A percentile compares a stretch with the other conserved stretches of the same genome.
These are phyloP conservation scores for Debaryomyces subglobosus DNA, from an alignment of 1,139 yeast species.

Conservation along the genomic window DNA sequence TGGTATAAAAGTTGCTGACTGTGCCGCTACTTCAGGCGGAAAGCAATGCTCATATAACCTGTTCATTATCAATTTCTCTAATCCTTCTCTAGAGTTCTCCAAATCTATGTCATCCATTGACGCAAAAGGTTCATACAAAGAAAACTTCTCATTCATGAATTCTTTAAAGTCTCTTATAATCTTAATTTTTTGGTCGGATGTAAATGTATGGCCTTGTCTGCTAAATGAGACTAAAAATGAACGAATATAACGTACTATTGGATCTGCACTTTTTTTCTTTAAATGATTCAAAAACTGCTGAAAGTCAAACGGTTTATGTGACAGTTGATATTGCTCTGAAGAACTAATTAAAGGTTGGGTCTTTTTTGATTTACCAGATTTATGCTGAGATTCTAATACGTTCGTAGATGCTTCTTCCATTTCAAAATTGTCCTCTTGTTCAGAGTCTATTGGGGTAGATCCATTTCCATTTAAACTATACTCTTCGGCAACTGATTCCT, in stretches of 20 bases:
- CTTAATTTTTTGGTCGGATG: slow-evolving; percentile 75
- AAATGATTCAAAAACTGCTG: slow-evolving; percentile 76
- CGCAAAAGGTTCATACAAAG: slow-evolving; percentile 72
- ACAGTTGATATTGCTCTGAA: slow-evolving; percentile 39
- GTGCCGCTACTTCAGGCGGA: slow-evolving; percentile 67
- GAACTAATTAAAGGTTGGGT: slow-evolving; percentile 20
- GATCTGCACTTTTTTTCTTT: slow-evolving; percentile 79
- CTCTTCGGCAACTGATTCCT: slow-evolving; percentile 19
- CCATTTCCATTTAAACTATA: slow-evolving; percentile 11
- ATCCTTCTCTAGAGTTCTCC: slow-evolving; percentile 83
- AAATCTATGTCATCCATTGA: slow-evolving; percentile 60
- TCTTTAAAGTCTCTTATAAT: slow-evolving; percentile 71
- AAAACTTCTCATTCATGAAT: slow-evolving; percentile 71
- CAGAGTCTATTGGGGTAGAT: background rate
- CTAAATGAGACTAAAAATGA: slow-evolving; percentile 78
- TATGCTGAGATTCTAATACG: background rate
- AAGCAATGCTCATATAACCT: slow-evolving; percentile 77
- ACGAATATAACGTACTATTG: slow-evolving; percentile 81
- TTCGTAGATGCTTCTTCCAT: background rate
- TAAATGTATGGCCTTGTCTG: slow-evolving; percentile 63
- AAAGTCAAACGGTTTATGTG: slow-evolving; percentile 72
- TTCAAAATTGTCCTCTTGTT: background rate
- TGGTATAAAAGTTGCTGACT: slow-evolving; percentile 47
- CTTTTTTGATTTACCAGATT: slow-evolving; percentile 2
- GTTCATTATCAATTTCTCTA: slow-evolving; percentile 91